phyloP scores from a whole-genome alignment of 2,329 filamentous ascomycete species.

The Paracoccidioides lutzii region DNA sequence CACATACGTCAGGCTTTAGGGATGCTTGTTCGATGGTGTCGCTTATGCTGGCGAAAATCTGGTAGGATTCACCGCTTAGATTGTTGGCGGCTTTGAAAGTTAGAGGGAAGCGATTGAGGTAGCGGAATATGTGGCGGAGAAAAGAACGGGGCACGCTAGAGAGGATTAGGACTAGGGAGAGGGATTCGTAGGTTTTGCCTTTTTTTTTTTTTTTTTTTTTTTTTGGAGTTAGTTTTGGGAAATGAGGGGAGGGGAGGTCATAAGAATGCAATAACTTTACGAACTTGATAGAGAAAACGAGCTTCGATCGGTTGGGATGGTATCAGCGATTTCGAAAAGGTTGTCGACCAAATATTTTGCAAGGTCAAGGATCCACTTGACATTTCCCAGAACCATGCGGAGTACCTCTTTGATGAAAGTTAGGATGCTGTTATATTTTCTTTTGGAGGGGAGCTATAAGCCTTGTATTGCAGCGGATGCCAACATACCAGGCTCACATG shows the following conservation, averaged over 20 bases:
- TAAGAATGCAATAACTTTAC: neutral
- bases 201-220: conserved; percentile 30
- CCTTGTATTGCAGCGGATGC: conserved; percentile 5
- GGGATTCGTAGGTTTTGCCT: conserved; percentile 18
- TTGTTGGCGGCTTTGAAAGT: conserved; percentile 29
- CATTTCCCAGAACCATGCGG: conserved; percentile 57
- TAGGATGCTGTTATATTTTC: neutral
- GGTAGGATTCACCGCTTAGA: conserved; percentile 25
- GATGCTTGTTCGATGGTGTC: conserved; percentile 38
- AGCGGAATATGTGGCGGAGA: conserved; percentile 54
- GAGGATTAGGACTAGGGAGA: conserved; percentile 46
- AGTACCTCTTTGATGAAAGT: conserved; percentile 47
- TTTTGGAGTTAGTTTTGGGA: conserved; percentile 17
- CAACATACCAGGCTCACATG: conserved; percentile 45
- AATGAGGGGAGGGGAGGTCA: neutral
- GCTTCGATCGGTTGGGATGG: conserved; percentile 8
- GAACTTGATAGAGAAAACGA: conserved; percentile 26
- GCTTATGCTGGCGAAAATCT: conserved; percentile 42
- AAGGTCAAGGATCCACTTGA: conserved; percentile 64
- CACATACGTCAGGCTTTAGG: conserved; percentile 49
- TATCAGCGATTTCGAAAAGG: conserved; percentile 34
- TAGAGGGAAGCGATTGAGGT: conserved; percentile 44
- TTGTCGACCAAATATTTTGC: conserved; percentile 44
- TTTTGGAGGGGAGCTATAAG: neutral
- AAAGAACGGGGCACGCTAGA: conserved; percentile 63